Evolutionary conservation across 208 protist genomes (phyloP), one percentile per base, ranked within the genome.

Genomic region (Phytomonas francai): DNA sequence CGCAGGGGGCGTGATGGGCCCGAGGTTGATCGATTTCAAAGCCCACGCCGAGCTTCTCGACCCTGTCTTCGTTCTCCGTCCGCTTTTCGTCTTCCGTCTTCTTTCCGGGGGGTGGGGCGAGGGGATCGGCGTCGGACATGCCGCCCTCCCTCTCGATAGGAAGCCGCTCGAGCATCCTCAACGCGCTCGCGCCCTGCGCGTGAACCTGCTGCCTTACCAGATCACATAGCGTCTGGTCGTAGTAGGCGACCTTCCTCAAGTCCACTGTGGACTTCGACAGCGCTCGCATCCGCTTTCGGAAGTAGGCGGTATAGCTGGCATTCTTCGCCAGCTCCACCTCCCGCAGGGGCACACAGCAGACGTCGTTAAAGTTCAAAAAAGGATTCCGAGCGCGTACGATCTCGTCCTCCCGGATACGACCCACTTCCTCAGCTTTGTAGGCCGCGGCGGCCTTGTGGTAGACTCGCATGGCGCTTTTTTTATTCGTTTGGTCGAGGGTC

Each of bases 281-380:
- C 8, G 72, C 67, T 45, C 59, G 59, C 59, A 84, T 28, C 70
- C 85, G 79, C 63, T 78, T 78, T n/a, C 65, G 61, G 66, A 78
- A 71, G 49, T 87, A 88, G 19, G 71, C 71, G 32, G 32, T 32
- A 33, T 77, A 86, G 5, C 64, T 59, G 16, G 60, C 22, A 67
- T 82, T 75, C 42, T 74, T 54, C 33, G 63, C 36, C n/a, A 91
- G 73, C 11, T 68, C 58, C 14, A 86, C 67, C 32, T 84, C 33
- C n/a, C 76, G 69, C 32, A 92, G 68, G 7, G 87, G 87, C 32
- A 92, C 78, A 0, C 67, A 39, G 56, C 64, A 34, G 49, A 88
- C 80, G 60, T 87, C 81, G 60, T 87, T 84, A 59, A 64, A 74
- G 59, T 87, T 84, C 57, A 92, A 61, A 72, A 83, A 92, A 8